phyloP scores from a whole-genome alignment of 257 asterid species.

The Gentiana straminea region DNA sequence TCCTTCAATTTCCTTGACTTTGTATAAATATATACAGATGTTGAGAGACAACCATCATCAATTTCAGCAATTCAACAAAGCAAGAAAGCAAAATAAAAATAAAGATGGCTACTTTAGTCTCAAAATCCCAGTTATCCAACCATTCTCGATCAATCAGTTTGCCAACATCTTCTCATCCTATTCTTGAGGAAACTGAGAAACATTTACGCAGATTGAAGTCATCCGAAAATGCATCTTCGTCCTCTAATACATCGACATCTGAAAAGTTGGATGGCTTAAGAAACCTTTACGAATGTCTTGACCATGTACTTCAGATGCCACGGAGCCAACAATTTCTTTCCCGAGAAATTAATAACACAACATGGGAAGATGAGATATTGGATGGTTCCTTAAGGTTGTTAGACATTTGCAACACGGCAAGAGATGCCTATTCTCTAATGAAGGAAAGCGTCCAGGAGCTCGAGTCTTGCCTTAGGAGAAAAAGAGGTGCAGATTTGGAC shows the following conservation, averaged over 20 bases:
- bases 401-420: conserved; percentile 14
- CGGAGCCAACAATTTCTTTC: conserved; percentile 15
- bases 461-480: conserved; percentile 25
- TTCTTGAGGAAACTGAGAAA: neutral
- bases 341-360: neutral
- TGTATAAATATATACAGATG: too few species aligned
- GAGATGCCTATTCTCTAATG: conserved; percentile 1
- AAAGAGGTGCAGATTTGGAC: neutral
- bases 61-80: too few species aligned
- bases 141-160: conserved; percentile 22
- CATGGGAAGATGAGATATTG: conserved; percentile 13
- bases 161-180: conserved; percentile 21
- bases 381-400: conserved; percentile 18
- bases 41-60: too few species aligned
- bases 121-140: neutral
- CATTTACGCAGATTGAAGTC: conserved; percentile 1
- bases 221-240: neutral
- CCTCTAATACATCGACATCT: conserved; percentile 8
- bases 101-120: neutral
- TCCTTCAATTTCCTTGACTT: too few species aligned
- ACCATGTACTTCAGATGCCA: conserved; percentile 20
- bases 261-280: conserved; percentile 21
- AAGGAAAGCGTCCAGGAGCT: conserved; percentile 25
- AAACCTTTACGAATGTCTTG: conserved; percentile 17
- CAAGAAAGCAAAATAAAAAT: too few species aligned